Base-by-base conservation (phyloP, 2,329 filamentous ascomycete species). In the Ascochyta lentis region DNA sequence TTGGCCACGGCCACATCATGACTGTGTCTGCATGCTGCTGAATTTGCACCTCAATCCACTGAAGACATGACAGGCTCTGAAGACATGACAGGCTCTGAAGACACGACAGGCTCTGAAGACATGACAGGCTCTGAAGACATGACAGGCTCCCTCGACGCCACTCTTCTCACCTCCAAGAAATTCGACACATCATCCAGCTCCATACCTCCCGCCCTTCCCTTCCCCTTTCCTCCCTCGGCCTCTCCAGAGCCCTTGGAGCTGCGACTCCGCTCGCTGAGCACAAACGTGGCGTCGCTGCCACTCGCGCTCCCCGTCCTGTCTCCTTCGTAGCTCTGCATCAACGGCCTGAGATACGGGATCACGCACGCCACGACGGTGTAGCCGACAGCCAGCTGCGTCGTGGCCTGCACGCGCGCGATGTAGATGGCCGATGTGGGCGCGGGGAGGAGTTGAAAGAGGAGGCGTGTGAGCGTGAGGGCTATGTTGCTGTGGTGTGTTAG, bases 281-380 rank as follows among this genome's bases (percentile, higher is more conserved):
- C 27, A 16, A 51, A 45, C 2, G 40, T 31, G 2, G 34, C 34
- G 1, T 39, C 49, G 4, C 12, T 6, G 6, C 3, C 10, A 3
- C 29, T 29, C n/a, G 16, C 34, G 8, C 13, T 9, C 12, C 27
- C 5, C 10, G 22, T 16, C 41, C 33, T 22, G 10, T 37, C 45
- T 8, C 34, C 26, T 26, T 62, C 56, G n/a, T 59, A 59, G 9
- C 56, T 52, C 27, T 59, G 54, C 38, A 62, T 55, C 37, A 62
- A 35, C 26, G 56, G 59, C 1, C 56, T 31, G 8, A 62, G 41
- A 33, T 59, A 57, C 16, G 59, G 59, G 2, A 58, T 35, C 19
- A 62, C 56, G 33, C 59, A 57, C 6, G 59, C 41, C 12, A 53
- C 47, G 9, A 62, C 27, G 6, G 49, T 60, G 41, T 57, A 59